Base-by-base conservation (phyloP, 192 early-diverging fungal species). In the Coemansia brasiliensis region DNA sequence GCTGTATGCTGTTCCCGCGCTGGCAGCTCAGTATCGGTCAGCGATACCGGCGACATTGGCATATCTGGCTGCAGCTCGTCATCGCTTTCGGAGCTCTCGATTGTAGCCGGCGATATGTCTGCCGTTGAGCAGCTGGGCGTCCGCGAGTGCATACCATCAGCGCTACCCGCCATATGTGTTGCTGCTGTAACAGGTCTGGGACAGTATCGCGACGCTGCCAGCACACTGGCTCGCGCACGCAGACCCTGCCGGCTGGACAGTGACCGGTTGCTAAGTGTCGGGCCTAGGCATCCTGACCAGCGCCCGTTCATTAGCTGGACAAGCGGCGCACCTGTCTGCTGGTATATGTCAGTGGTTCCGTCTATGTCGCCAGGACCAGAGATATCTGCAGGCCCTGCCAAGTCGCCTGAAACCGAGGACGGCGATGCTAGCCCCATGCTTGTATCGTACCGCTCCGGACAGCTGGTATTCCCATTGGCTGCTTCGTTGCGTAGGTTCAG, bases 221-320 rank as follows among this genome's bases (percentile, higher is more conserved):
- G 46, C 22, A 45, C 63, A 40, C 63, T 65, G 17, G 66, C 41
- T 32, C 54, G 59, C 21, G 60, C 55, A 15, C 44, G 38, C 44
- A 55, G 61, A 11, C 52, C 57, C 16, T 52, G 46, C 21, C 64
- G 55, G 52, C 64, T 54, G 50, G 63, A 51, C 63, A 65, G 63
- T 55, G 63, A 65, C 44, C 61, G 59, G 56, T 56, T 63, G 67
- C 54, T 56, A 15, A 70, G 40, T 38, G 67, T 57, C 48, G 61
- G 67, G 18, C 55, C 56, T 51, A 70, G 42, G 24, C 59, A 62
- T 8, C 67, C 67, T 1, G 46, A 42, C 67, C 67, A 69, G 9
- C 67, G 59, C 13, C 49, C 49, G 42, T 62, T 61, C 67, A 69
- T 62, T 9, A 57, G 53, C 40, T 69, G 59, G n/a, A 57, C 39